phyloP scores from a whole-genome alignment of 2,329 filamentous ascomycete species.

The Hypoxylon sp. region DNA sequence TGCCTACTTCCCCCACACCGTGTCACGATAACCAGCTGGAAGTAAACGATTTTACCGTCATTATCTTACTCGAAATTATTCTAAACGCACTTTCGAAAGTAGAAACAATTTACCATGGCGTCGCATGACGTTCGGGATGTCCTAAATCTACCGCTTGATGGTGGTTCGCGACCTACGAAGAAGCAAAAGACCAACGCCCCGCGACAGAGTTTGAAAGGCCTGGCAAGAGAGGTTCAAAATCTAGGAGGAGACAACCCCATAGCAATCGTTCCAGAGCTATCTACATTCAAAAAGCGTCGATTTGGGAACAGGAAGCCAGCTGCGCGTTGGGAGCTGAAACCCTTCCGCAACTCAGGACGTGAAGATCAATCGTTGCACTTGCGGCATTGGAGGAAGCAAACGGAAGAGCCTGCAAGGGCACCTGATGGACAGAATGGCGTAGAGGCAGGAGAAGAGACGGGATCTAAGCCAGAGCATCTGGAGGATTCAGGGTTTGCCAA shows the following conservation, averaged over 20 bases:
- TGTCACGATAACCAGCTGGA: no score
- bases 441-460: constrained; percentile 49
- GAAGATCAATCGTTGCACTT: constrained; percentile 72
- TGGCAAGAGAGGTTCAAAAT: constrained; percentile 72
- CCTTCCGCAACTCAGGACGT: constrained; percentile 82
- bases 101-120: constrained; percentile 63
- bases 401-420: constrained; percentile 49
- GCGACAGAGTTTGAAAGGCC: constrained; percentile 67
- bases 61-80: no score
- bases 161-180: constrained; percentile 69
- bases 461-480: constrained; percentile 49
- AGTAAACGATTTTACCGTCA: no score
- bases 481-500: constrained; percentile 79
- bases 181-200: constrained; percentile 75
- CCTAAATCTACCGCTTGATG: constrained; percentile 77
- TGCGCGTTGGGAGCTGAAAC: constrained; percentile 70
- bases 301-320: constrained; percentile 64
- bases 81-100: no score
- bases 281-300: constrained; percentile 67
- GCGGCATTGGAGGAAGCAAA: constrained; percentile 81
- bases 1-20: no score
- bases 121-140: constrained; percentile 88
- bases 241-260: constrained; percentile 73
- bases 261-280: constrained; percentile 69
- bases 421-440: constrained; percentile 39